Evolutionary conservation across 2,329 filamentous ascomycete genomes (phyloP).

Genomic region (Botryotinia narcissicola): DNA sequence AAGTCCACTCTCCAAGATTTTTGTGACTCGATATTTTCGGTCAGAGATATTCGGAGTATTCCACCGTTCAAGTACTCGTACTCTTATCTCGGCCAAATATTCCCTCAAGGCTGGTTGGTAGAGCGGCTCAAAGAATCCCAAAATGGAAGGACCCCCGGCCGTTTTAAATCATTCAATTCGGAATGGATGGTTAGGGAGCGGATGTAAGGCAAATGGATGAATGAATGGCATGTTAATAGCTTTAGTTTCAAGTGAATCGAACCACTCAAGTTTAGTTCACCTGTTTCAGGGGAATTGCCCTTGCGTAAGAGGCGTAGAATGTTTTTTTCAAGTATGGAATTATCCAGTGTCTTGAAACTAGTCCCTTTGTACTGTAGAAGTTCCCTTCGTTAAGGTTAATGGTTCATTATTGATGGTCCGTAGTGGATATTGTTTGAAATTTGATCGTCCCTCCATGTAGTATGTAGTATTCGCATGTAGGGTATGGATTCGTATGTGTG

Average conservation of each 20-base stretch:
- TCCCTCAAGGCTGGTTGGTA: neutral
- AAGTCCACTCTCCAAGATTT: neutral
- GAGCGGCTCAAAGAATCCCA: neutral
- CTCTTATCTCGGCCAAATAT: neutral
- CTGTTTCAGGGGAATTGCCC: neutral
- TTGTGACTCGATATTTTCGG: neutral
- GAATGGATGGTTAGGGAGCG: neutral
- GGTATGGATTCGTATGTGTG: neutral
- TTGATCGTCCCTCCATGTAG: neutral
- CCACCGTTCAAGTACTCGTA: neutral
- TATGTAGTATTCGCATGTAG: neutral
- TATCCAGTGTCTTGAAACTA: neutral
- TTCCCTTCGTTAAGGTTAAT: constrained; percentile 1
- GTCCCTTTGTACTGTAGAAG: neutral
- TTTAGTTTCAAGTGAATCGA: neutral
- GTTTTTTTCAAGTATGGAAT: neutral
- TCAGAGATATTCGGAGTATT: neutral
- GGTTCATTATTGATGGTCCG: neutral
- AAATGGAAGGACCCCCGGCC: constrained; percentile 9
- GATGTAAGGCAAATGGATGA: neutral
- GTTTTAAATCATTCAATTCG: neutral
- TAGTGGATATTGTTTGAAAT: neutral
- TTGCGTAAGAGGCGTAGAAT: neutral
- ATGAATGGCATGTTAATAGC: neutral
- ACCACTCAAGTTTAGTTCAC: neutral